phyloP scores from a whole-genome alignment of 805 yeast genomes.

The Yamadazyma nakazawae region DNA sequence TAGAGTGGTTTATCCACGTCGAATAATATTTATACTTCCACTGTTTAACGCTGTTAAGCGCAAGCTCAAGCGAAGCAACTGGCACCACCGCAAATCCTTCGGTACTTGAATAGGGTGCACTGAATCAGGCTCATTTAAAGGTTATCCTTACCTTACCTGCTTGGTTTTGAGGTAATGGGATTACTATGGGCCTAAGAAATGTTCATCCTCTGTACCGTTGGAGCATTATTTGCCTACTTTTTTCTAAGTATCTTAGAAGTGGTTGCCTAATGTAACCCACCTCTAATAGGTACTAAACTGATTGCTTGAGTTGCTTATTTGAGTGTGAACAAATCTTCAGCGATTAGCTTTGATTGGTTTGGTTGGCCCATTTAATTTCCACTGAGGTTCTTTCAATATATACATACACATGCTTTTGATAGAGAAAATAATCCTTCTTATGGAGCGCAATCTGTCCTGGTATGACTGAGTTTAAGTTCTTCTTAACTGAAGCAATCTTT shows the following conservation, averaged over 20 bases:
- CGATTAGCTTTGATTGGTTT: conserved; percentile 35
- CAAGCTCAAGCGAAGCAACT: conserved; percentile 21
- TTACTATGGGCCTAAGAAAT: conserved; percentile 35
- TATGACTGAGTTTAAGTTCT: conserved; percentile 23
- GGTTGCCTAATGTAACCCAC: conserved; percentile 35
- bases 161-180: conserved; percentile 38
- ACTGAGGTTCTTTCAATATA: conserved; percentile 33
- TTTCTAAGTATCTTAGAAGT: conserved; percentile 28
- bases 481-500: conserved; percentile 24
- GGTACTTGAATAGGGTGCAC: too few species aligned
- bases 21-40: conserved; percentile 33
- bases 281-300: conserved; percentile 19
- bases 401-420: conserved; percentile 24
- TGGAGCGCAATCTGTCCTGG: conserved; percentile 24
- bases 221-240: conserved; percentile 35
- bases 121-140: conserved; percentile 34
- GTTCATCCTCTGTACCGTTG: conserved; percentile 31
- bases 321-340: conserved; percentile 25
- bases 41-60: conserved; percentile 26
- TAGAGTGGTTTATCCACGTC: conserved; percentile 38
- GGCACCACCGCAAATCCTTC: conserved; percentile 42
- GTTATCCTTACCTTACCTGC: conserved; percentile 32
- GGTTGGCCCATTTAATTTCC: conserved; percentile 32
- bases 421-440: conserved; percentile 16
- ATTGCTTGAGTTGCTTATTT: conserved; percentile 28